Base-by-base conservation (phyloP, 768 basidiomycete genomes). In the Termitomyces sp. region DNA sequence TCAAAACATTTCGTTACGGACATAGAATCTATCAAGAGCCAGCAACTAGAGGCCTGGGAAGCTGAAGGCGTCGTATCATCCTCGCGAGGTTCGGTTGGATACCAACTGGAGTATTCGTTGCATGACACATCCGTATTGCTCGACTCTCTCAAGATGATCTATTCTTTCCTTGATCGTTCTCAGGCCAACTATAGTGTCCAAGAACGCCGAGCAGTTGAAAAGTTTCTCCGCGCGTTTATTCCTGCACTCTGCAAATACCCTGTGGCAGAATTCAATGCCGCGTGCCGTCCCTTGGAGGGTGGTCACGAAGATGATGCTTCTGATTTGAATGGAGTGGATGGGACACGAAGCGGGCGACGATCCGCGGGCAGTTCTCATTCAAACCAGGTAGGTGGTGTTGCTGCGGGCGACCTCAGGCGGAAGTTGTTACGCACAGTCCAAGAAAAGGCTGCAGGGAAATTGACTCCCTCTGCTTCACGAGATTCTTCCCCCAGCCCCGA, bases 121-220 rank as follows among this genome's bases (percentile, higher is more conserved):
- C 75, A 82, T 53, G 92, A 98, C 68, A 82, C 81, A 8, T 81
- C 82, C 19, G 89, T 96, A 42, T 73, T 99, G 65, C 87, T 90
- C 61, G 97, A 99, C 71, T 82, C 86, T 27, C 81, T 96, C 68
- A 94, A 94, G 76, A 81, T 99, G 73, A 83, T 95, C 59, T 89
- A 91, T 68, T 86, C 87, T 14, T 98, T 92, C 76, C 80, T 99
- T 63, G 96, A 98, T 65, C 92, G 89, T 67, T 88, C 89, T 46
- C 85, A 86, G 63, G 83, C 80, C 16, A 82, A 83, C 56, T 92
- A 92, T 71, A 89, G 85, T 58, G 71, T 80, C 2, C 77, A 79
- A 51, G 96, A 98, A 73, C 84, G 93, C 44, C 84, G 90, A 44
- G 78, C 82, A 31, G 85, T 98, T 41, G 97, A 98, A 68, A 79